Percentiles rank a stretch among this genome's conserved stretches.
These are phyloP conservation scores for Phytopythium delawarense DNA, from an alignment of 352 stramenopile species.

Conservation along the genomic window DNA sequence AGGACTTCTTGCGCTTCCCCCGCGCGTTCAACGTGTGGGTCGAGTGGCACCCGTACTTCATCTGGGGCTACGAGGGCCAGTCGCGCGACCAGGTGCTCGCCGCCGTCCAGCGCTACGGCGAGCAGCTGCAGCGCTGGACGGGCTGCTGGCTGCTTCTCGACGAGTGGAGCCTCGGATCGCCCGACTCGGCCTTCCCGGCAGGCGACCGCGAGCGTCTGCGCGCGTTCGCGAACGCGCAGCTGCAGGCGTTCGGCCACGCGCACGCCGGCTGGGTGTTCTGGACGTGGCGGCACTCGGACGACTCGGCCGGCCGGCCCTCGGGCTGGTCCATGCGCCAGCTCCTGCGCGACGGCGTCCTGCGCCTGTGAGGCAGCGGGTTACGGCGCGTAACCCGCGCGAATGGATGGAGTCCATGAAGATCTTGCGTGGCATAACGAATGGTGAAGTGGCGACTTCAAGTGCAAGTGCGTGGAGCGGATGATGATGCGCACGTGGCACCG, in stretches of 20 bases:
- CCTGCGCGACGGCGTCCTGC: constrained; percentile 63
- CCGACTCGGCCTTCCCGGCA: constrained; percentile 47
- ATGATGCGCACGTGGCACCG: neutral
- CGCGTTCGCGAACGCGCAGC: constrained; percentile 52
- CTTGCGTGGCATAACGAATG: neutral
- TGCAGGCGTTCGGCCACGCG: constrained; percentile 50
- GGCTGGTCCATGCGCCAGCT: constrained; percentile 80
- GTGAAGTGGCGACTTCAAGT: neutral
- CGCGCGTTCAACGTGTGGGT: constrained; percentile 43
- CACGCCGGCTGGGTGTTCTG: constrained; percentile 86
- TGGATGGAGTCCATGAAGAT: neutral
- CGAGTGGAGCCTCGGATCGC: constrained; percentile 77
- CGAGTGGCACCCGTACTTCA: constrained; percentile 57
- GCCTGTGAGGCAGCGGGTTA: constrained; percentile 8
- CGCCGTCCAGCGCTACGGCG: constrained; percentile 49
- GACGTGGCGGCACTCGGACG: constrained; percentile 78
- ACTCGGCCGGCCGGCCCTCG: constrained; percentile 41
- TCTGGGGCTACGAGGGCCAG: constrained; percentile 61
- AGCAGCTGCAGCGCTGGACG: constrained; percentile 49
- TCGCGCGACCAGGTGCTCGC: constrained; percentile 49
- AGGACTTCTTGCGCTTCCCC: constrained; percentile 38
- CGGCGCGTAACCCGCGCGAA: neutral
- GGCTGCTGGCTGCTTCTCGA: constrained; percentile 79
- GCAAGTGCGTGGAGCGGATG: neutral
- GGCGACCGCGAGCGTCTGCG: constrained; percentile 40